Base-by-base conservation (phyloP, 1,284 basidiomycete species). In the Fomitopsis pinicola region DNA sequence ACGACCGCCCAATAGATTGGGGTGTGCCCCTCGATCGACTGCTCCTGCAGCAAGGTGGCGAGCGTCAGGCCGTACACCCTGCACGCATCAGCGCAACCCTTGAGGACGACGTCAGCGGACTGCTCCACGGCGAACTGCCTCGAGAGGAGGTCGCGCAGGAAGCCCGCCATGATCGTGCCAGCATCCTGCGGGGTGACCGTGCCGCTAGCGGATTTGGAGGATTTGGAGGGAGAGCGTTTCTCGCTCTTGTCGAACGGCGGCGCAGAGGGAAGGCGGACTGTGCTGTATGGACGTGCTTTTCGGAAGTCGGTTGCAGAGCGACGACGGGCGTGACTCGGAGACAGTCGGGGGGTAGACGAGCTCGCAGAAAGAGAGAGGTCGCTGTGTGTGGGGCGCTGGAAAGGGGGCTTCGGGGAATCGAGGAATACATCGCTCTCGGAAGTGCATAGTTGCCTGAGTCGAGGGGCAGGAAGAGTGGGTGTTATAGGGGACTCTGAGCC, bases 1-100 rank as follows among this genome's bases (percentile, higher is more conserved):
- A 89, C 72, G 63, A 90, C 84, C 0, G 82, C 83, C 88, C 88
- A 91, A 64, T 89, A 89, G 1, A 90, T 68, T 0, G 87, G 83
- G 0, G 83, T 84, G 65, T 85, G 85, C 1, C 75, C 78, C 69
- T 89, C 88, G 52, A 89, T 82, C 12, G 74, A 82, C 42, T 74
- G 78, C 46, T 88, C 83, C 66, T 89, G 87, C 12, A 89, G 70
- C 40, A 89, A 70, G 0, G 74, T 63, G 0, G 82, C 70, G 35
- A 84, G 71, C 17, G 77, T 72, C n/a, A 84, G 61, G 28, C 67
- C 68, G 30, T 77, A 76, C 0, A 72, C 65, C 15, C 64, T 64
- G 63, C 82, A 85, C 1, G 79, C 79, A 35, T 78, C 77, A 15
- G 72, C 71, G 66, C 52, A 54, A 82, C 52, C 52, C n/a, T 38